Percentiles rank a stretch among this genome's conserved stretches.
Conservation (phyloP, 202 grass and related monocot species). For the Eragrostis tef region DNA sequence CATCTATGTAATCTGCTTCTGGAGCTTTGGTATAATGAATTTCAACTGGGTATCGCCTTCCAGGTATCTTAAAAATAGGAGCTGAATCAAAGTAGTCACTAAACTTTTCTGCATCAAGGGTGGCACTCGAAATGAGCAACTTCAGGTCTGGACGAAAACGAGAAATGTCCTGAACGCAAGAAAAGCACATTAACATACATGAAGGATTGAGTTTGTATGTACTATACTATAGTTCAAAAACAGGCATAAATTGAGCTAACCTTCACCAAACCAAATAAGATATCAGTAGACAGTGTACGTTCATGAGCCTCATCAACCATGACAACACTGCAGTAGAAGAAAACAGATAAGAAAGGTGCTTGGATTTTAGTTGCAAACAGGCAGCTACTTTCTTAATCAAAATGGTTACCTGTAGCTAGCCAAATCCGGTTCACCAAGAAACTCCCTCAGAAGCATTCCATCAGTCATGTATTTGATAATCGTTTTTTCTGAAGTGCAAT, state of each 20-base stretch:
- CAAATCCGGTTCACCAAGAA: slow-evolving; percentile 93
- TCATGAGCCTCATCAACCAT: slow-evolving; percentile 99
- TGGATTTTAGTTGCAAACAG: slow-evolving; percentile 15
- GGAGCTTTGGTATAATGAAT: slow-evolving; percentile 91
- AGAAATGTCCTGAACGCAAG: slow-evolving; percentile 73
- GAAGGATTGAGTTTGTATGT: not conserved
- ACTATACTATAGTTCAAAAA: slow-evolving; percentile 29
- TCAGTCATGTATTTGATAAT: slow-evolving; percentile 96
- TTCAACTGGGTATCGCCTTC: slow-evolving; percentile 75
- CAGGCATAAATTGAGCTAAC: slow-evolving; percentile 46
- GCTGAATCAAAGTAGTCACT: slow-evolving; percentile 91
- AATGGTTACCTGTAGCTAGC: slow-evolving; percentile 76
- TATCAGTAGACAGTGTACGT: slow-evolving; percentile 89
- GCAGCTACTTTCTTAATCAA: not conserved
- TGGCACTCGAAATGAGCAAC: slow-evolving; percentile 95
- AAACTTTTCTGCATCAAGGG: slow-evolving; percentile 88
- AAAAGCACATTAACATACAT: slow-evolving; percentile 29
- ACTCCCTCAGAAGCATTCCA: slow-evolving; percentile 91
- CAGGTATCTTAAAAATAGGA: slow-evolving; percentile 93
- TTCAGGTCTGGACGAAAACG: slow-evolving; percentile 82
- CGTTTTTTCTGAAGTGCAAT: slow-evolving; percentile 98
- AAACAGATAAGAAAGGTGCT: slow-evolving; percentile 36
- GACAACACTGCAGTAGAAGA: slow-evolving; percentile 68
- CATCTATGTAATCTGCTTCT: slow-evolving; percentile 95
- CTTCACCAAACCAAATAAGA: slow-evolving; percentile 94